A percentile compares a stretch with the other conserved stretches of the same genome.
phyloP scores from a whole-genome alignment of 2,329 filamentous ascomycete genomes.

The Pleomassaria siparia region DNA sequence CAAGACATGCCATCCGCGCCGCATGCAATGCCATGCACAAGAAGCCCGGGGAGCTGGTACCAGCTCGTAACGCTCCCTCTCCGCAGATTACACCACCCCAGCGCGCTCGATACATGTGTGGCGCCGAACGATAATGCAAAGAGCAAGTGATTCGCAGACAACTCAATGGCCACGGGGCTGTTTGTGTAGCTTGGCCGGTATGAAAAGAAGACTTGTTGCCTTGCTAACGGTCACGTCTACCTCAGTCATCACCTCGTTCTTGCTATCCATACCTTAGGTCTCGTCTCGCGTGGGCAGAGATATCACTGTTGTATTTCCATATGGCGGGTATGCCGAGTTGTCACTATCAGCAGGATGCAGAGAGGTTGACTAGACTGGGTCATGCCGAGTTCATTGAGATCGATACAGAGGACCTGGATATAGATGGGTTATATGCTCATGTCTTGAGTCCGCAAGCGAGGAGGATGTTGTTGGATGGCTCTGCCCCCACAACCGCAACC shows the following conservation, averaged over 20 bases:
- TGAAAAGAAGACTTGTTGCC: constrained; percentile 5
- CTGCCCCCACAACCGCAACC: not conserved
- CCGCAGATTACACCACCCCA: constrained; percentile 4
- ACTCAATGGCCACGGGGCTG: not conserved
- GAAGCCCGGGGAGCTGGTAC: not conserved
- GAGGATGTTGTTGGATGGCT: constrained; percentile 18
- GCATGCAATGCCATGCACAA: no score
- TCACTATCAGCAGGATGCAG: not conserved
- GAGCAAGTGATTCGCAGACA: not conserved
- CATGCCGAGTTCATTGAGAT: constrained; percentile 34
- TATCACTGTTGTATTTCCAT: not conserved
- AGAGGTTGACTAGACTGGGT: not conserved
- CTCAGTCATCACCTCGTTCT: not conserved
- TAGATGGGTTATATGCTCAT: constrained; percentile 26
- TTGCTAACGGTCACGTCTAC: not conserved
- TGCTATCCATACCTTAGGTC: not conserved
- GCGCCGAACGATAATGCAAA: constrained; percentile 17
- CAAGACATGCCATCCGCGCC: not conserved
- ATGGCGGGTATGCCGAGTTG: not conserved
- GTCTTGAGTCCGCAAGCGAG: constrained; percentile 21
- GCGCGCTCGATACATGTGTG: constrained; percentile 16
- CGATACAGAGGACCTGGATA: constrained; percentile 34
- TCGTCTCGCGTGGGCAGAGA: not conserved
- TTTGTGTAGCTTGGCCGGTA: not conserved
- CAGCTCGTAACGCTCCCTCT: not conserved